Base-by-base conservation (phyloP, 768 basidiomycete genomes). In the Tricholoma terreum region DNA sequence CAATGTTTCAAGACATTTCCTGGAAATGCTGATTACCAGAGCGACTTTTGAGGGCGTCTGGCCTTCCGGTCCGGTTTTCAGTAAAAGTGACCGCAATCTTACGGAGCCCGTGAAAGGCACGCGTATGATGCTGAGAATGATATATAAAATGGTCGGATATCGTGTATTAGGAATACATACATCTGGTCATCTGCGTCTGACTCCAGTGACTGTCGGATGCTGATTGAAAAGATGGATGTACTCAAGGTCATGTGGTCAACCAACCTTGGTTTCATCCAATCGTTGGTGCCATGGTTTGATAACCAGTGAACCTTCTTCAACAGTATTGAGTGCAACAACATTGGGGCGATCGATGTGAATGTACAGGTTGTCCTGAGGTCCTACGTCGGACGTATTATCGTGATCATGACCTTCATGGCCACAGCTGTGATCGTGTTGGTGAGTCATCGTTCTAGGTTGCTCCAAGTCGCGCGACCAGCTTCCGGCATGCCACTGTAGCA, bases 151-250 rank as follows among this genome's bases (percentile, higher is more conserved):
- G 52, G 4, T 31, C 27, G 14, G 33, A 48, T 38, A 50, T 40
- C 27, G 21, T 33, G 56, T 34, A 27, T 4, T 35, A 42, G 15
- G 10, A 15, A 24, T 48, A 59, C 78, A 64, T 70, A 92, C 91
- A 97, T 71, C 70, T 93, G 89, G 67, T 95, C 94, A 71, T 96
- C 94, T 33, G 89, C 89, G 61, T 97, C 94, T 15, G 92, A 94
- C 71, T 94, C 89, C 57, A 94, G 69, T 59, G 74, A 90, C 94
- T 97, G 61, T 7, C 21, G 54, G 40, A 55, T 52, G 33, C 55
- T 21, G 10, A 50, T 51, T 58, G 40, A 50, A 31, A 17, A 43
- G 56, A 49, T 31, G 56, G 30, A 50, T 9, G 33, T 19, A 53
- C 51, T 8, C 33, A 52, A 56, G 43, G 27, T 54, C 7, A 30